Conservation (phyloP, 2,329 filamentous ascomycete genomes). For the Emmonsia crescens region DNA sequence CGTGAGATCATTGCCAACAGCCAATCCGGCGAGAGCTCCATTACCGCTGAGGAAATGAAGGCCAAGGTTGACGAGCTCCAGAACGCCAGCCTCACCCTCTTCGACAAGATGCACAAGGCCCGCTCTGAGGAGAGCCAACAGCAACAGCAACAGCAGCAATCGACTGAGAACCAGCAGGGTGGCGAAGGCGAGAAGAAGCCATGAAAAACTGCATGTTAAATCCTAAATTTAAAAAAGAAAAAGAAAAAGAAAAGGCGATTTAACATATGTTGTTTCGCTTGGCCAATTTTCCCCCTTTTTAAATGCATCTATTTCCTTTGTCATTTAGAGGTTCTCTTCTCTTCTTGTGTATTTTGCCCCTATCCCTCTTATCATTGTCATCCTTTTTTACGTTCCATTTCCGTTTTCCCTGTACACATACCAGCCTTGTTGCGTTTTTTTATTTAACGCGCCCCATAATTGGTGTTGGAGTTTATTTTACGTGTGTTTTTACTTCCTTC, state of each 20-base stretch:
- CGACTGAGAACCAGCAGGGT: slow-evolving; percentile 31
- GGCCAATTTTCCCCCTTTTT: neutral
- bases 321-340: slow-evolving; percentile 14
- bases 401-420: slow-evolving; percentile 19
- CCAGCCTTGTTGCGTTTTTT: slow-evolving; percentile 13
- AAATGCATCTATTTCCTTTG: slow-evolving; percentile 14
- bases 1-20: slow-evolving; percentile 88
- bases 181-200: slow-evolving; percentile 64
- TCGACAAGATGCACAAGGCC: slow-evolving; percentile 99
- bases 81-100: slow-evolving; percentile 86
- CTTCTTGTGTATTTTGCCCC: slow-evolving; percentile 11
- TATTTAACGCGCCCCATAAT: slow-evolving; percentile 6
- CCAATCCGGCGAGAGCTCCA: slow-evolving; percentile 79
- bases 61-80: slow-evolving; percentile 98
- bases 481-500: neutral
- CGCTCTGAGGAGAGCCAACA: slow-evolving; percentile 56
- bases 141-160: slow-evolving; percentile 40
- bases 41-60: slow-evolving; percentile 90
- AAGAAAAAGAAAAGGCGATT: neutral
- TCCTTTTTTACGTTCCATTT: slow-evolving; percentile 13
- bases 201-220: slow-evolving; percentile 26
- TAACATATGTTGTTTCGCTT: neutral
- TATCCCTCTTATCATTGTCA: slow-evolving; percentile 7
- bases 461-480: slow-evolving; percentile 16
- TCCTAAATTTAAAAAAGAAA: neutral